phyloP scores from a whole-genome alignment of 345 rosid genomes.

The Schrenkiella parvula region DNA sequence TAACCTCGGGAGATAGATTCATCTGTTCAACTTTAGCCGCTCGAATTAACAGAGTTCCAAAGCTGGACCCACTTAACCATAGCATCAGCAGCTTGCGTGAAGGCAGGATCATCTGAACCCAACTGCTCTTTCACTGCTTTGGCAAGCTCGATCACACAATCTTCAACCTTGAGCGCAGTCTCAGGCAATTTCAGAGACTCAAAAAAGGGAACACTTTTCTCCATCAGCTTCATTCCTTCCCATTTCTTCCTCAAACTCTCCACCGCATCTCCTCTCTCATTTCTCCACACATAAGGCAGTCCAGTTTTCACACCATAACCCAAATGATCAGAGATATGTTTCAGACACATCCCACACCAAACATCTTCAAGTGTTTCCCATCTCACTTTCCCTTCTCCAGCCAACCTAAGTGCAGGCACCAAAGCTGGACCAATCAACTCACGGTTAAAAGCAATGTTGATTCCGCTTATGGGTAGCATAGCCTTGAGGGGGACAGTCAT shows the following conservation, averaged over 20 bases:
- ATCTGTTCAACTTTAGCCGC: background rate
- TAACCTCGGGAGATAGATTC: slow-evolving; percentile 25
- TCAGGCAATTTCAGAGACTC: slow-evolving; percentile 57
- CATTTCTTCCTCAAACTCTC: slow-evolving; percentile 91
- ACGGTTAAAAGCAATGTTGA: slow-evolving; percentile 81
- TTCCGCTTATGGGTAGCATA: slow-evolving; percentile 79
- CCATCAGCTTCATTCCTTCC: slow-evolving; percentile 97
- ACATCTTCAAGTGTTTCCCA: slow-evolving; percentile 98
- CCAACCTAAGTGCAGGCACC: slow-evolving; percentile 68
- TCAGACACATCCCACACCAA: slow-evolving; percentile 91
- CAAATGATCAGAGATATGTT: slow-evolving; percentile 75
- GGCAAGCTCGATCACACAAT: slow-evolving; percentile 69
- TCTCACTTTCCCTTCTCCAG: slow-evolving; percentile 81
- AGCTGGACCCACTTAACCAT: slow-evolving; percentile 74
- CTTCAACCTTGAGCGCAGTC: slow-evolving; percentile 56
- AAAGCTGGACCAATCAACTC: slow-evolving; percentile 75
- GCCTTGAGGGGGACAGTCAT: slow-evolving; percentile 67
- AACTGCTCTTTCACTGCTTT: slow-evolving; percentile 58
- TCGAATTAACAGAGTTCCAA: slow-evolving; percentile 60
- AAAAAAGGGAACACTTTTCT: slow-evolving; percentile 80
- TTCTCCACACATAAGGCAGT: slow-evolving; percentile 86
- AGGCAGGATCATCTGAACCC: slow-evolving; percentile 54
- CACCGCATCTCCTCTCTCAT: slow-evolving; percentile 72
- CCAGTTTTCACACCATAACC: slow-evolving; percentile 86
- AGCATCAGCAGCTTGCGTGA: slow-evolving; percentile 62